A percentile compares a stretch with the other conserved stretches of the same genome.
phyloP scores from a whole-genome alignment of 2,329 filamentous ascomycete genomes.

The Trichophyton simii region DNA sequence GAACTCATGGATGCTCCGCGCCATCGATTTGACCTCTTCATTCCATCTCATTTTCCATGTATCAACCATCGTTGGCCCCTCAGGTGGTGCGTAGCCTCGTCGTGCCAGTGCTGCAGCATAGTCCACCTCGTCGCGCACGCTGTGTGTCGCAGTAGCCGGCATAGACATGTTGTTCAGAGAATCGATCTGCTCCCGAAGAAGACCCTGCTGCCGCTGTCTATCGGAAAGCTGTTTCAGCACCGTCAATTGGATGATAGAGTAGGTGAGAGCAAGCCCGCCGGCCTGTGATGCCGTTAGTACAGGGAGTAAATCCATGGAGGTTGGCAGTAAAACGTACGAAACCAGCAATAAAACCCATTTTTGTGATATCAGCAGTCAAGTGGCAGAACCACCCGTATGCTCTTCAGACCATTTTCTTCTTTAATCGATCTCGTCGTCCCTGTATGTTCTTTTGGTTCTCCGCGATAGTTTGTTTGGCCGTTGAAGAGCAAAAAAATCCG shows the following conservation, averaged over 20 bases:
- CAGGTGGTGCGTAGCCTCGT: conserved; percentile 11
- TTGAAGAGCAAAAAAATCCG: neutral
- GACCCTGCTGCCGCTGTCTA: conserved; percentile 38
- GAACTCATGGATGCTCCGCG: conserved; percentile 52
- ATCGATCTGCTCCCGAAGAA: conserved; percentile 34
- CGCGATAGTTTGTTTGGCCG: neutral
- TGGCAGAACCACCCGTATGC: neutral
- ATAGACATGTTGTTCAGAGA: conserved; percentile 30
- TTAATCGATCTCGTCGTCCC: neutral
- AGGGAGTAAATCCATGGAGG: neutral
- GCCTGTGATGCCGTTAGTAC: conserved; percentile 38
- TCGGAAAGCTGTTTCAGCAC: conserved; percentile 57
- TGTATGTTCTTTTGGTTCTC: neutral
- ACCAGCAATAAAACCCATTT: conserved; percentile 61
- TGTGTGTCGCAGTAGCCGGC: neutral
- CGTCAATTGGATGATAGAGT: conserved; percentile 59
- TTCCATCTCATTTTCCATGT: conserved; percentile 69
- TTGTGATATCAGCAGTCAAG: conserved; percentile 9
- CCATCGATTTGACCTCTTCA: conserved; percentile 54
- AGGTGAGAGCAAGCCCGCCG: conserved; percentile 62
- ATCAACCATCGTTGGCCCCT: conserved; percentile 40
- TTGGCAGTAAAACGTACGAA: conserved; percentile 45
- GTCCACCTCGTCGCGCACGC: neutral
- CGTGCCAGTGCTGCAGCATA: conserved; percentile 11
- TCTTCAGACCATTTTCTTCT: neutral